Base-by-base conservation (phyloP, 2,329 filamentous ascomycete species). In the Aspergillus aculeatinus region DNA sequence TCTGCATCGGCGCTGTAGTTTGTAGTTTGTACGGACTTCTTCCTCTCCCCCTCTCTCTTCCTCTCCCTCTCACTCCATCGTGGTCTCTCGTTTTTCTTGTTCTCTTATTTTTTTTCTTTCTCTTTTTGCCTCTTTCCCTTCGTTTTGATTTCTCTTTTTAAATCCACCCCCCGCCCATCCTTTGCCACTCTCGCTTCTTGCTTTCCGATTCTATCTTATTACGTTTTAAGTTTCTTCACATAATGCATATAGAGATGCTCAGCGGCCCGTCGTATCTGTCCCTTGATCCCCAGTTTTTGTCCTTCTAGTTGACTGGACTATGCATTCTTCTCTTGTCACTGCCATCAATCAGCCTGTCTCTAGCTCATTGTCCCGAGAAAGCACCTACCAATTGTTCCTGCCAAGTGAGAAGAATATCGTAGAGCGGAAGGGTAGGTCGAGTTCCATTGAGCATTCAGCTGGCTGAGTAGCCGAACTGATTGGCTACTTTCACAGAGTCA, bases 31-130 rank as follows among this genome's bases (percentile, higher is more conserved):
- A 44, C 55, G 31, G 42, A 19, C 11, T 52, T 48, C 25, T 49
- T 48, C 47, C 51, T 19, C 21, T 14, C 23, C 33, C 21, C 56
- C 27, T 39, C 33, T 11, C 33, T 53, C 5, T 39, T 25, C n/a
- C 25, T 56, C 51, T 51, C 49, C 52, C 58, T 50, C 19, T 48
- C 48, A 51, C 25, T 54, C 48, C 35, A n/a, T 50, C 23, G 52
- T 31, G 35, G 48, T 39, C 31, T 21, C 23, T 48, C 42, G 14
- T 23, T 42, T 53, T 5, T 51, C 11, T 33, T 33, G 33, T 27
- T 16, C n/a, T 57, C 16, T 25, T 31, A 29, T 42, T 52, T 52
- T 53, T 63, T 60, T 56, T 50, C 21, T 54, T 62, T 63, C 52
- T 42, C 53, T 31, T 33, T 51, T 60, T 55, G 35, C 51, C 51